Evolutionary conservation across 2,329 filamentous ascomycete genomes (phyloP).

Genomic region (Clonostachys byssicola): DNA sequence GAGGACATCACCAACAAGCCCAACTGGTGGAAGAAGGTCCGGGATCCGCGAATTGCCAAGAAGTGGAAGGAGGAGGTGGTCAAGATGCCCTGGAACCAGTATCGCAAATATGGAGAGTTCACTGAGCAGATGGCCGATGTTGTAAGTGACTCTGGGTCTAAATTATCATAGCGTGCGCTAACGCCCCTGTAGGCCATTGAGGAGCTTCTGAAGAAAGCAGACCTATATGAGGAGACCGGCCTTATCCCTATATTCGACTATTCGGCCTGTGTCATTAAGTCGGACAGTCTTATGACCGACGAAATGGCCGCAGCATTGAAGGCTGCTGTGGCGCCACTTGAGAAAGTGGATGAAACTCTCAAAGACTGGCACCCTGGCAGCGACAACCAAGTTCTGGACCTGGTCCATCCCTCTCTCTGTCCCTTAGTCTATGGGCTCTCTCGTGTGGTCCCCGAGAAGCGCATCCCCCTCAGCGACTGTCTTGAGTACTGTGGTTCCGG

Average conservation of each 20-base stretch:
- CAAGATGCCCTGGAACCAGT: slow-evolving; percentile 18
- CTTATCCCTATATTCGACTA: slow-evolving; percentile 26
- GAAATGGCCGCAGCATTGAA: slow-evolving; percentile 29
- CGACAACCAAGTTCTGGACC: slow-evolving; percentile 44
- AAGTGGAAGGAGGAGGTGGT: slow-evolving; percentile 22
- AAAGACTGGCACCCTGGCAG: slow-evolving; percentile 52
- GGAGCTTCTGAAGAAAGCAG: slow-evolving; percentile 24
- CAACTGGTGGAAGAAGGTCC: slow-evolving; percentile 25
- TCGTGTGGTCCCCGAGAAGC: slow-evolving; percentile 19
- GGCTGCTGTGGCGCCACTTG: slow-evolving; percentile 35
- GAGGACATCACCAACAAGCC: slow-evolving; percentile 26
- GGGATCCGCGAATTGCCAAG: slow-evolving; percentile 12
- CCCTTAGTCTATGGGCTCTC: slow-evolving; percentile 34
- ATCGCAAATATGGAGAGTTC: slow-evolving; percentile 14
- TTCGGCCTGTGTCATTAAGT: slow-evolving; percentile 23
- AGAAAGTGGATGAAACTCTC: slow-evolving; percentile 30
- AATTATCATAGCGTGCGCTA: background rate
- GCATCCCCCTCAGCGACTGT: background rate
- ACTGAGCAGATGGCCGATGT: slow-evolving; percentile 19
- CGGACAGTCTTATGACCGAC: slow-evolving; percentile 14
- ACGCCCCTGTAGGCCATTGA: slow-evolving; percentile 16
- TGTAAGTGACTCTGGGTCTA: slow-evolving; percentile 12
- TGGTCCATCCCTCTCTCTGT: slow-evolving; percentile 56
- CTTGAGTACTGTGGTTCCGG: background rate
- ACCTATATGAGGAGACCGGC: slow-evolving; percentile 21